Conservation (phyloP, 2,329 filamentous ascomycete species). For the Pyricularia grisea region DNA sequence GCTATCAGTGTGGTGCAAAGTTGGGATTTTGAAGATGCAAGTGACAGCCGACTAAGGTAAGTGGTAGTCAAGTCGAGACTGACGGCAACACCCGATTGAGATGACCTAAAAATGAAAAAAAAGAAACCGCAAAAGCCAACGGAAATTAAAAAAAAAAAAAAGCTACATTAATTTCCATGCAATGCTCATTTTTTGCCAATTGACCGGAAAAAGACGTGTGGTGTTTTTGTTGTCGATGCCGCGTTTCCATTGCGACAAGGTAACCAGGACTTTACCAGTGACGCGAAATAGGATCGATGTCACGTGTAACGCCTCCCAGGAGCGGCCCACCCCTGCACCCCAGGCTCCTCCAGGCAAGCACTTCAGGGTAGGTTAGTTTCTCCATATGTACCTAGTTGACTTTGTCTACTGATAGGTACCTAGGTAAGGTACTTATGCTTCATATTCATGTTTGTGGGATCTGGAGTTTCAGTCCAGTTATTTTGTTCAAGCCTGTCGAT, state of each 20-base stretch:
- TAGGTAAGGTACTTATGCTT: not conserved
- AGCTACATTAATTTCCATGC: not conserved
- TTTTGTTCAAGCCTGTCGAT: not conserved
- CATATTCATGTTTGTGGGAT: not conserved
- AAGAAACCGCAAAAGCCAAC: not conserved
- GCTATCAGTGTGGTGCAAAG: not conserved
- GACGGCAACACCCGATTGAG: not conserved
- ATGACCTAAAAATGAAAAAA: not conserved
- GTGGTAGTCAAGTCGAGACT: not conserved
- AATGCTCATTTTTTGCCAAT: not conserved
- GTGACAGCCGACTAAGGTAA: not conserved
- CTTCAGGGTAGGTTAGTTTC: not conserved
- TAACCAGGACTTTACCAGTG: not conserved
- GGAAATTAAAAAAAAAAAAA: not conserved
- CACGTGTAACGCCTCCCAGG: not conserved
- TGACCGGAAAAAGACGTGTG: not conserved
- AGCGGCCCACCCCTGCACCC: not conserved
- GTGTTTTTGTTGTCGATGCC: not conserved
- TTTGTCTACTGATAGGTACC: no score
- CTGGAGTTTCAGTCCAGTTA: not conserved
- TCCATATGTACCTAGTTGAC: not conserved
- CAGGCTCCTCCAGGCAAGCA: not conserved
- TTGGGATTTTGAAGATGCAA: not conserved
- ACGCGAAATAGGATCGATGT: slow-evolving; percentile 2
- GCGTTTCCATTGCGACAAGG: not conserved